Percentiles rank a stretch among this genome's conserved stretches.
These are phyloP conservation scores for Paramecium caudatum DNA, from an alignment of 73 alveolate genomes.

Conservation along the genomic window DNA sequence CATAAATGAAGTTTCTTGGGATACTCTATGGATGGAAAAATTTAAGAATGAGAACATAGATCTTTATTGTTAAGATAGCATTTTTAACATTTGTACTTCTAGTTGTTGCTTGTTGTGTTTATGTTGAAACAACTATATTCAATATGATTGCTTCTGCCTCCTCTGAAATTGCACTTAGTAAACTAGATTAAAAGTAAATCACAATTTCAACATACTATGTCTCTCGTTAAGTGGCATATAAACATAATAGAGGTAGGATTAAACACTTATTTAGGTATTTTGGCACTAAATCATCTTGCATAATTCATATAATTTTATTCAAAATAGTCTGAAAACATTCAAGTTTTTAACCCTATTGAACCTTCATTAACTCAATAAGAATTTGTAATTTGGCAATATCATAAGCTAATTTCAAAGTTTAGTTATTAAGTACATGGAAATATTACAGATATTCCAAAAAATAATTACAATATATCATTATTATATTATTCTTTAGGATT, in stretches of 20 bases:
- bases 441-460: neutral
- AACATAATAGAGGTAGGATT: neutral
- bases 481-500: neutral
- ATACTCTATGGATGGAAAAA: too few relatives aligned
- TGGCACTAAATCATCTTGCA: neutral
- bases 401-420: neutral
- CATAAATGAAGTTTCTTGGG: too few relatives aligned
- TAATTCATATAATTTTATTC: neutral
- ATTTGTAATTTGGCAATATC: neutral
- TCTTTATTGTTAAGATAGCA: neutral
- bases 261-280: neutral
- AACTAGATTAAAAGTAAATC: neutral
- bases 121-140: slow-evolving; percentile 3
- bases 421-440: slow-evolving; percentile 1
- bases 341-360: neutral
- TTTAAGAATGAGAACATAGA: neutral
- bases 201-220: neutral
- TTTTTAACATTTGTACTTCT: neutral
- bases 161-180: neutral
- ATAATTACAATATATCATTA: neutral
- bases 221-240: neutral
- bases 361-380: neutral
- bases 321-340: neutral
- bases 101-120: neutral
- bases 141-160: neutral